Base-by-base conservation (phyloP, 768 basidiomycete genomes). In the Suillus cothurnatus region DNA sequence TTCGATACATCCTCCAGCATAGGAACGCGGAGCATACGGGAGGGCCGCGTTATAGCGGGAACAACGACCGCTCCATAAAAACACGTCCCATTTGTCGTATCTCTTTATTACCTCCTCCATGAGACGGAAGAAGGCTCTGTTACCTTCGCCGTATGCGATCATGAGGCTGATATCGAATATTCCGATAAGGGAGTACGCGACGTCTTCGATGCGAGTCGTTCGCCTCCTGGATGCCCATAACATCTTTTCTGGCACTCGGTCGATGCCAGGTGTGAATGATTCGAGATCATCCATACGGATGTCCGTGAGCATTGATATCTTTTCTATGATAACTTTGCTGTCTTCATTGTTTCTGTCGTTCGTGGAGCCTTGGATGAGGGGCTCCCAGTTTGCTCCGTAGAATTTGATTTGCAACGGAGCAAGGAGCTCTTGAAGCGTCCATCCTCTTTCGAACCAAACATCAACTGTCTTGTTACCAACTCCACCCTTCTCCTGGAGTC, bases 381-480 rank as follows among this genome's bases (percentile, higher is more conserved):
- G 61, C 26, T 45, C 47, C 70, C 70, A 71, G 43, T 70, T 60
- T 26, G 5, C n/a, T 39, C 43, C 62, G 53, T 64, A 71, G 53
- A 71, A 71, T 39, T 68, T 68, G 49, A 71, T 64, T 34, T 56
- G 49, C 23, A 45, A 38, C 1, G 70, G 70, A 23, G 70, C 70
- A 8, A 71, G 61, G 4, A 71, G 49, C 59, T 70, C 65, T 41
- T 66, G 62, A 23, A 66, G 39, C n/a, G 66, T 66, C 66, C 41
- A 71, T 34, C 70, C 70, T 32, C 69, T 62, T 61, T 49, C 39
- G 53, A 71, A 71, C 70, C 70, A 71, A 28, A 47, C 34, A 61
- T 58, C 38, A n/a, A 39, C 39, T 39, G 38, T 26, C 26, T 26
- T 21, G 32, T 21, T 11, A 32, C 31, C 38, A 39, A 23, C 23